These are phyloP conservation scores for Botrytis aclada DNA, from an alignment of 2,329 filamentous ascomycete species.

Conservation along the genomic window DNA sequence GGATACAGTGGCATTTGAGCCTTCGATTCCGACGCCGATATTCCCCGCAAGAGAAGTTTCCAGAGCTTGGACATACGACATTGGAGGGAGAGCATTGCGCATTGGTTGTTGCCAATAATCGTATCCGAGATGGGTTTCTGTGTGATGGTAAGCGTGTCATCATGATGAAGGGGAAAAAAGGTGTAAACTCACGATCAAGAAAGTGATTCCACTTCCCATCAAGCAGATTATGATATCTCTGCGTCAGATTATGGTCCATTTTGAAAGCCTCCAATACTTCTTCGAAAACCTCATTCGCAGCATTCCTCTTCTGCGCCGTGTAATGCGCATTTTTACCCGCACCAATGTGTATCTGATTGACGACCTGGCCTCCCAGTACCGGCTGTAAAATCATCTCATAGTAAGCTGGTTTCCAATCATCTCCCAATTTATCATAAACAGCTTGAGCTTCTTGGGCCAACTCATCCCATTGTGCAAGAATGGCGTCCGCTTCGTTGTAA, in stretches of 20 bases:
- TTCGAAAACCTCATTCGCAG: slow-evolving; percentile 52
- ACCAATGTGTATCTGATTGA: slow-evolving; percentile 52
- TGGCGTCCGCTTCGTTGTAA: slow-evolving; percentile 60
- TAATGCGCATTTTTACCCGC: slow-evolving; percentile 53
- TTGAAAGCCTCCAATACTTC: slow-evolving; percentile 53
- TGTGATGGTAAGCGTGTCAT: slow-evolving; percentile 34
- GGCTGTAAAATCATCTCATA: slow-evolving; percentile 63
- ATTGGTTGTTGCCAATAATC: slow-evolving; percentile 65
- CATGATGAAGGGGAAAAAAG: background rate
- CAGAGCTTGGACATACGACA: slow-evolving; percentile 56
- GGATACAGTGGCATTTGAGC: slow-evolving; percentile 62
- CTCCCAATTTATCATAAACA: slow-evolving; percentile 53
- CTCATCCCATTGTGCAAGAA: slow-evolving; percentile 53
- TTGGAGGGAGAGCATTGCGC: slow-evolving; percentile 62
- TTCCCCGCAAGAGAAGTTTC: slow-evolving; percentile 59
- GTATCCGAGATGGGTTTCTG: slow-evolving; percentile 53
- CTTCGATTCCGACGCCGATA: slow-evolving; percentile 62
- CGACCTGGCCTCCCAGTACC: slow-evolving; percentile 54
- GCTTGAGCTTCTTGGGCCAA: slow-evolving; percentile 53
- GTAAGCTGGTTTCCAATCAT: slow-evolving; percentile 53
- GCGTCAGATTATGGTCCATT: slow-evolving; percentile 55
- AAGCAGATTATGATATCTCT: slow-evolving; percentile 55
- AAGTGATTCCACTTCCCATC: slow-evolving; percentile 63
- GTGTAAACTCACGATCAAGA: slow-evolving; percentile 48
- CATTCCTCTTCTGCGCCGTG: slow-evolving; percentile 54